phyloP scores from a whole-genome alignment of 768 basidiomycete genomes.

The Chalciporus pseudorubinellus region DNA sequence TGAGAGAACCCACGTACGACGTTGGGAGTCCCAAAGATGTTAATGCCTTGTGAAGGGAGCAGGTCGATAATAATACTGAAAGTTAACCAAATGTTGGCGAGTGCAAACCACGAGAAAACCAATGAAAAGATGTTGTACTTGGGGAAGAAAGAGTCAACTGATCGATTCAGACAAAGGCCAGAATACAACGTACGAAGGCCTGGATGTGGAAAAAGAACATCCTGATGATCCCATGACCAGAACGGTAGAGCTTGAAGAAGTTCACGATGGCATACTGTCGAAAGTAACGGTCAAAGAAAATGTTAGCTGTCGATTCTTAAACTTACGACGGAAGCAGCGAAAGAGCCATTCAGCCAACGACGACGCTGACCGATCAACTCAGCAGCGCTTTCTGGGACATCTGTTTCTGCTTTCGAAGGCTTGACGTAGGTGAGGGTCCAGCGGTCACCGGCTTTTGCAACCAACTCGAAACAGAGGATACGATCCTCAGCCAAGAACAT shows the following conservation, averaged over 20 bases:
- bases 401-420: conserved; percentile 93
- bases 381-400: conserved; percentile 89
- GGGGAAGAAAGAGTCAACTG: conserved; percentile 1
- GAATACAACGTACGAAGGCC: conserved; percentile 60
- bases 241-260: conserved; percentile 86
- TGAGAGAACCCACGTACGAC: conserved; percentile 50
- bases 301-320: neutral
- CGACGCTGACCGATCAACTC: conserved; percentile 95
- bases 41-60: conserved; percentile 50
- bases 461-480: conserved; percentile 96
- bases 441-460: conserved; percentile 80
- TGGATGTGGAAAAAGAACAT: conserved; percentile 98
- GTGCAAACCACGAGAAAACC: conserved; percentile 89
- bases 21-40: conserved; percentile 68
- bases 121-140: conserved; percentile 88
- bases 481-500: conserved; percentile 92
- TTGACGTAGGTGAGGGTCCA: conserved; percentile 95
- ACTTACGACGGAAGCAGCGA: conserved; percentile 86
- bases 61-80: conserved; percentile 94
- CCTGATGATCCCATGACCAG: conserved; percentile 82
- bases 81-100: conserved; percentile 93
- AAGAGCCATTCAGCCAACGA: conserved; percentile 96
- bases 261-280: conserved; percentile 85
- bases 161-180: neutral
- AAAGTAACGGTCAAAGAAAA: neutral